These are phyloP conservation scores for Auricularia sp. DNA, from an alignment of 768 basidiomycete species.

Conservation along the genomic window DNA sequence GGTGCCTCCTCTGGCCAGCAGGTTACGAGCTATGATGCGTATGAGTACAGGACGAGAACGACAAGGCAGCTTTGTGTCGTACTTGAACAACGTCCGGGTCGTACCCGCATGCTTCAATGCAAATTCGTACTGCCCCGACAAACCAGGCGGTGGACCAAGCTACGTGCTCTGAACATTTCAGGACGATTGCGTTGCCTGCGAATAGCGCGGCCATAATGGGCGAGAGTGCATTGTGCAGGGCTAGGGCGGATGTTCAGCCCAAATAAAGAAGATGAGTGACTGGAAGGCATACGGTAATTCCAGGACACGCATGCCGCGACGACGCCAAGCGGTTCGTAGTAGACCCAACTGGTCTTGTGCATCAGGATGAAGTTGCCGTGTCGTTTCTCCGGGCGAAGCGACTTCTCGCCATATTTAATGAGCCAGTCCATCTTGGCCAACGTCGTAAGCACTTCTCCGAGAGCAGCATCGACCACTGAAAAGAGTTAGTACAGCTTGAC, in stretches of 20 bases:
- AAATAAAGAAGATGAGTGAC: not conserved
- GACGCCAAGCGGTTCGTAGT: constrained; percentile 88
- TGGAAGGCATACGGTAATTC: constrained; percentile 66
- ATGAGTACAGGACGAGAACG: not conserved
- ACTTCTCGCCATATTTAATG: constrained; percentile 72
- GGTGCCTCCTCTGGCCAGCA: constrained; percentile 86
- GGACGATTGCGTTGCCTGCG: constrained; percentile 78
- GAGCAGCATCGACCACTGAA: constrained; percentile 82
- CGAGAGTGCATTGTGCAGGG: constrained; percentile 88
- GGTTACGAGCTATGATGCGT: constrained; percentile 51
- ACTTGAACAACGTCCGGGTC: constrained; percentile 68
- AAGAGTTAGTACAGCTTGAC: constrained; percentile 4
- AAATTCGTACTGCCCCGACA: constrained; percentile 64
- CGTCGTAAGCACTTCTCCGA: constrained; percentile 93
- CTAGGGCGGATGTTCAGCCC: constrained; percentile 27
- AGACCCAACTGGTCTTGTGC: constrained; percentile 69
- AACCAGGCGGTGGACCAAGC: constrained; percentile 86
- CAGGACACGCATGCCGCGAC: constrained; percentile 90
- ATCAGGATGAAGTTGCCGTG: constrained; percentile 54
- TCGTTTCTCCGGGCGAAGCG: constrained; percentile 63
- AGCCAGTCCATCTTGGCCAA: constrained; percentile 93
- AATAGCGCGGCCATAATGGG: constrained; percentile 88
- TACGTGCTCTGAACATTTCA: constrained; percentile 90
- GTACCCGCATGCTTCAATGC: constrained; percentile 73
- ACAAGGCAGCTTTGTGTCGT: constrained; percentile 33